Evolutionary conservation across 2,329 filamentous ascomycete genomes (phyloP), one percentile per base, ranked within the genome.

Genomic region (Alternaria arbusti): DNA sequence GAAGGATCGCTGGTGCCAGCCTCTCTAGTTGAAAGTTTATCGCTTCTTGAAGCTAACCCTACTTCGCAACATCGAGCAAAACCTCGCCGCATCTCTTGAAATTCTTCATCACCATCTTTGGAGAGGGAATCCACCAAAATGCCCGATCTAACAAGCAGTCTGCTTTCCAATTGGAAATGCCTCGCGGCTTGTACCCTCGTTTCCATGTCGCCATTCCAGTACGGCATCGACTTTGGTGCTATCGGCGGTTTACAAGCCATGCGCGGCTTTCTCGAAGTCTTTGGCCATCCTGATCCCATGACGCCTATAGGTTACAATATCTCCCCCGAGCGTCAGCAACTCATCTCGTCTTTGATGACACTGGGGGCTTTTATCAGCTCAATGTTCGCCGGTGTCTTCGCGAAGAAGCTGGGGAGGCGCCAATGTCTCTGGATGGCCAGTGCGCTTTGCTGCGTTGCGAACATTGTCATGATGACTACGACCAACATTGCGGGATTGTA

Each of bases 401-500:
- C 75, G 2, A 67, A 63, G 13, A 74, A 68, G 20, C 81, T 85
- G 43, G 81, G 84, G 6, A 83, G 83, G 51, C 67, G 70, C 22
- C 50, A 74, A 5, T 82, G 82, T 56, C 75, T 87, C 11, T 86
- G 84, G 81, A 61, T 82, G 9, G 86, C 85, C 1, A 84, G 83
- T 55, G 25, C 82, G 2, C 71, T 87, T 4, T 86, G 85, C 69
- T 81, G 79, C 64, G 76, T 84, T 5, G 79, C 85, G 2, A 77
- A 77, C 46, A 63, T 73, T 3, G 79, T 87, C 65, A 88, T 88
- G 86, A 88, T 88, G 85, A 79, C 82, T 2, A 87, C 85, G 0
- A 83, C 81, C 5, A 78, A 78, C 58, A 84, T 88, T 28, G 83
- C 81, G 5, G 85, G 82, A 0, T 80, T 89, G 4, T 88, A 88